Evolutionary conservation across 1,139 yeast genomes (phyloP), one percentile per base, ranked within the genome.

Genomic region (Diutina mesorugosa): DNA sequence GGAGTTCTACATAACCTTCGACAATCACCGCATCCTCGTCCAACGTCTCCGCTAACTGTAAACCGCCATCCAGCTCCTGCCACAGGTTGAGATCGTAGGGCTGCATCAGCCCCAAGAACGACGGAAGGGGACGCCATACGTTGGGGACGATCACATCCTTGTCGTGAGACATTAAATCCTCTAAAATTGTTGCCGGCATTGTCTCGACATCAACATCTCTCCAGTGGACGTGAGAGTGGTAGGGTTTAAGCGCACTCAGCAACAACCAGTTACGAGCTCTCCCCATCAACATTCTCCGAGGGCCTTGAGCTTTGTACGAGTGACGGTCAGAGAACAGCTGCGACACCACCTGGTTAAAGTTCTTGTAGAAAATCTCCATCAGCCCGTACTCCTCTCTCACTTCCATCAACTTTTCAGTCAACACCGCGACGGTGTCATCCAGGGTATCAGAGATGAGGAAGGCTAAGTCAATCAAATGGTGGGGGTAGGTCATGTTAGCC

Each of bases 61-160:
- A 70, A 1, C 93, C 95, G 48, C 95, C 90, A 61, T 85, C 93
- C 54, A 87, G 79, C 69, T 89, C 96, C 65, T 85, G 90, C 96
- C 96, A 89, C 45, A 95, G 87, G 71, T 89, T 89, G 67, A 89
- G 77, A 72, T 89, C 96, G 66, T 89, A 89, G 0, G 96, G 96
- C 68, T 89, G 96, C 66, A 87, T 91, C 66, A 84, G 84, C 7
- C 95, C 95, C 46, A 61, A 52, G 60, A 61, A 61, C 58, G 58
- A 61, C 45, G 63, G 63, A 47, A 89, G 72, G 1, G 96, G 96
- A 63, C 96, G 78, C 96, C 96, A 89, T 55, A 89, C 95, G 65
- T 89, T 89, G 29, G 96, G 96, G 29, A 89, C 91, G 58, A 69
- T 78, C 21, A 78, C 77, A 61, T 78, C 82, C 64, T 74, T 76